phyloP scores from a whole-genome alignment of 73 alveolate genomes.

The Paramecium bursaria region DNA sequence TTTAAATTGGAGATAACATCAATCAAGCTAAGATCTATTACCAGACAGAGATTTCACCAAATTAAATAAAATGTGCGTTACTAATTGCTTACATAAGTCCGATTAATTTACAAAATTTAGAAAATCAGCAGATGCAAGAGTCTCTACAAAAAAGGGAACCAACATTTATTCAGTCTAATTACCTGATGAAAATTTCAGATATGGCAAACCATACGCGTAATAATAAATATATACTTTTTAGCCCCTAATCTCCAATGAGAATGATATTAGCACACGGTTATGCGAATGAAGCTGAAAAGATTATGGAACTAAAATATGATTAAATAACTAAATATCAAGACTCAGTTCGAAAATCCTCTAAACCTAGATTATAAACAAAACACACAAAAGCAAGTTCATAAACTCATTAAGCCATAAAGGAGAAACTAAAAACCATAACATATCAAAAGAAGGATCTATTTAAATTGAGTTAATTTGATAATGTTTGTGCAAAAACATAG shows the following conservation, averaged over 20 bases:
- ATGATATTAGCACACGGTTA: conserved; percentile 65
- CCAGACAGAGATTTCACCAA: conserved; percentile 81
- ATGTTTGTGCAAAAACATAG: too few species aligned
- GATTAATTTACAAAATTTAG: conserved; percentile 10
- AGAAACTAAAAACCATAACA: too few species aligned
- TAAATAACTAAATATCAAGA: conserved; percentile 14
- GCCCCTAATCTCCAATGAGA: conserved; percentile 86
- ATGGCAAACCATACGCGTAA: conserved; percentile 60
- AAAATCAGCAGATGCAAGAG: conserved; percentile 23
- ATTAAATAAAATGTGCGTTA: conserved; percentile 77
- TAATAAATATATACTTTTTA: not conserved
- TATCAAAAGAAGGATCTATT: too few species aligned
- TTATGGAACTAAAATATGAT: conserved; percentile 51
- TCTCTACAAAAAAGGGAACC: conserved; percentile 13
- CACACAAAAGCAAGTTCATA: conserved; percentile 47
- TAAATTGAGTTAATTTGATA: too few species aligned
- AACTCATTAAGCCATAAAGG: conserved; percentile 2
- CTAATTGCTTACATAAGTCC: conserved; percentile 67
- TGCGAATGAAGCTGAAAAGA: conserved; percentile 50
- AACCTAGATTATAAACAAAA: conserved; percentile 22
- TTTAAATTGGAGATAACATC: conserved; percentile 79
- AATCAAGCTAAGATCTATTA: conserved; percentile 67
- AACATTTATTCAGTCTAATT: not conserved
- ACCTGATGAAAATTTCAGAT: conserved; percentile 68
- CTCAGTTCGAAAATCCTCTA: not conserved